These are phyloP conservation scores for Epichloe sibirici DNA, from an alignment of 2,329 filamentous ascomycete genomes.

Conservation along the genomic window DNA sequence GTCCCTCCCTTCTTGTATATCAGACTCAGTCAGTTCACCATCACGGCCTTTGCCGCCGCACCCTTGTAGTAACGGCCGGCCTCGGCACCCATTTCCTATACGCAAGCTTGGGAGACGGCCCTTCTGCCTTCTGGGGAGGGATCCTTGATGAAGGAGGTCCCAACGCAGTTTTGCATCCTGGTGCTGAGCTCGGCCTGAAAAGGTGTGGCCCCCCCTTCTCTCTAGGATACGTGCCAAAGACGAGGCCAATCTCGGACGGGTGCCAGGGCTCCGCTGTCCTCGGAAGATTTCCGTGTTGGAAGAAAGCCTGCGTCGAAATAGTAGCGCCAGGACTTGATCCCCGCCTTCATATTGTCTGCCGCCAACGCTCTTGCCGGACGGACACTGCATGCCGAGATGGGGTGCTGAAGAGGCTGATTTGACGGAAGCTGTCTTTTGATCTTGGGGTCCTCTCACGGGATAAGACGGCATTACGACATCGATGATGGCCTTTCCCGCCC, in stretches of 20 bases:
- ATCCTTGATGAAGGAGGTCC: too few relatives aligned
- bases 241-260: slow-evolving; percentile 2
- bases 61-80: too few relatives aligned
- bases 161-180: not conserved
- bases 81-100: too few relatives aligned
- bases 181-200: not conserved
- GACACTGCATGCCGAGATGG: slow-evolving; percentile 1
- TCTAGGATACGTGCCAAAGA: slow-evolving; percentile 3
- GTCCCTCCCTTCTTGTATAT: too few relatives aligned
- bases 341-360: not conserved
- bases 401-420: not conserved
- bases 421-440: not conserved
- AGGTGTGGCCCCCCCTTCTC: not conserved
- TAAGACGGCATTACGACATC: not conserved
- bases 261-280: slow-evolving; percentile 1
- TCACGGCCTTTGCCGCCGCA: too few relatives aligned
- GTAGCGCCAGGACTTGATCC: slow-evolving; percentile 3
- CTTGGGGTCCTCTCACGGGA: not conserved
- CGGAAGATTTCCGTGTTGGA: not conserved
- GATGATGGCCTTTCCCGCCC: not conserved
- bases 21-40: too few relatives aligned
- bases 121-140: too few relatives aligned
- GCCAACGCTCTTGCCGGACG: not conserved
- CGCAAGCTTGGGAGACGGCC: too few relatives aligned
- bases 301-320: slow-evolving; percentile 1